A percentile compares a stretch with the other conserved stretches of the same genome.
Evolutionary conservation across 208 protist genomes (phyloP).

Genomic region (Porcisia deanei): DNA sequence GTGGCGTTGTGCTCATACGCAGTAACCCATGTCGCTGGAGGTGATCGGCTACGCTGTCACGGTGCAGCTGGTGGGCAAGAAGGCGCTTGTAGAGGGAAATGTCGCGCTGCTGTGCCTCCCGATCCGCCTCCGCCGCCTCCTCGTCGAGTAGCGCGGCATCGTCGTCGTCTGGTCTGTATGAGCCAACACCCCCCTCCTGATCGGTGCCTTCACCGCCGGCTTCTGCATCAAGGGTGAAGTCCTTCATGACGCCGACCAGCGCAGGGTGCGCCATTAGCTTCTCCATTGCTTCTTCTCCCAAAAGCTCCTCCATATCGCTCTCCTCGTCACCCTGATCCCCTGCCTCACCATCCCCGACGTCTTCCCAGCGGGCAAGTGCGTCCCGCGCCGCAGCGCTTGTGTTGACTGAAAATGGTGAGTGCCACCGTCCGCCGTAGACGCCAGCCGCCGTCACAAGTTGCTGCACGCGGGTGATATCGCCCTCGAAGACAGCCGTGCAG

Average conservation of each 20-base stretch:
- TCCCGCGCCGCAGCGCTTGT: constrained; percentile 17
- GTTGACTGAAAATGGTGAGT: constrained; percentile 38
- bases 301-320: constrained; percentile 20
- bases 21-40: constrained; percentile 38
- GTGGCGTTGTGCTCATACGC: constrained; percentile 32
- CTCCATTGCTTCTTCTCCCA: constrained; percentile 16
- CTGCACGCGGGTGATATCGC: constrained; percentile 63
- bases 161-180: constrained; percentile 1
- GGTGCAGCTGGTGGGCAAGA: constrained; percentile 36
- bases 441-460: constrained; percentile 57
- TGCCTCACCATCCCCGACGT: background rate
- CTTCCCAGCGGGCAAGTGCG: background rate
- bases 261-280: constrained; percentile 16
- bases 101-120: constrained; percentile 36
- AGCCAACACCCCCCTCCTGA: background rate
- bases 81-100: constrained; percentile 32
- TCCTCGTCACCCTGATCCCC: background rate
- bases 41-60: constrained; percentile 21
- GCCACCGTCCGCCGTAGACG: constrained; percentile 35
- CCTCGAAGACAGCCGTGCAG: constrained; percentile 67
- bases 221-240: constrained; percentile 25
- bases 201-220: constrained; percentile 1
- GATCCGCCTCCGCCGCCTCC: constrained; percentile 26
- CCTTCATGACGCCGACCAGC: constrained; percentile 9
- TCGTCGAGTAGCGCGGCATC: constrained; percentile 20